phyloP scores from a whole-genome alignment of 2,329 filamentous ascomycete genomes.

The Penicillium sclerotiorum region DNA sequence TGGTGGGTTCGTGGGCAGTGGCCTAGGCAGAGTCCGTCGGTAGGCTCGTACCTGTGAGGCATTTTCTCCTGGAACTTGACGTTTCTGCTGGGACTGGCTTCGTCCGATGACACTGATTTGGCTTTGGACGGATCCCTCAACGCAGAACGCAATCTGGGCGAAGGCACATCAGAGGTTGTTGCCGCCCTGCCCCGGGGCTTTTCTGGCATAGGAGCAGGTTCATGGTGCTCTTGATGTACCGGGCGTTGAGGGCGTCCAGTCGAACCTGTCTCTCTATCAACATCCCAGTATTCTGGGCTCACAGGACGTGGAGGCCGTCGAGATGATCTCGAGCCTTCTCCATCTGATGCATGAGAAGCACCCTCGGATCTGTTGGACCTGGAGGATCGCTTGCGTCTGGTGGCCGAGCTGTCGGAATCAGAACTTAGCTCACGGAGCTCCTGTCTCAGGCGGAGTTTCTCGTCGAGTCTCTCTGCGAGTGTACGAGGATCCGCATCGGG shows the following conservation, averaged over 20 bases:
- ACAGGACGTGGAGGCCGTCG: too few species aligned
- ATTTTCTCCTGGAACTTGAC: conserved; percentile 16
- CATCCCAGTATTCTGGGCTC: too few species aligned
- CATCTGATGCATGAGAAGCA: too few species aligned
- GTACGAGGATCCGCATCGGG: conserved; percentile 7
- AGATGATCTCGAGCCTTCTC: too few species aligned
- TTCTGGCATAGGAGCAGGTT: too few species aligned
- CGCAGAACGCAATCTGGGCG: conserved; percentile 6
- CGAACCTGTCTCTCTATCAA: too few species aligned
- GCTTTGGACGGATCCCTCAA: conserved; percentile 6
- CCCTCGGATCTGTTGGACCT: too few species aligned
- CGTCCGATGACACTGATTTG: conserved; percentile 13
- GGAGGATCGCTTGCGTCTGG: not conserved
- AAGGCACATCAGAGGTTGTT: conserved; percentile 9
- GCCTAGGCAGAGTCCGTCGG: conserved; percentile 56
- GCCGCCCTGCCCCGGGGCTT: conserved; percentile 5
- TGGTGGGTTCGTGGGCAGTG: conserved; percentile 69
- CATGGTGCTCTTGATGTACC: too few species aligned
- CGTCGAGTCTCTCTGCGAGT: conserved; percentile 37
- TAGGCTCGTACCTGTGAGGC: conserved; percentile 3
- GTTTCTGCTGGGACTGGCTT: conserved; percentile 2
- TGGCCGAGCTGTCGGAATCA: conserved; percentile 17
- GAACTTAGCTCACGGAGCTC: conserved; percentile 26
- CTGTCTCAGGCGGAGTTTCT: conserved; percentile 36
- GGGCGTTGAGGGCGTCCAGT: too few species aligned